Base-by-base conservation (phyloP, 2,329 filamentous ascomycete species). In the Thelonectria rubi region DNA sequence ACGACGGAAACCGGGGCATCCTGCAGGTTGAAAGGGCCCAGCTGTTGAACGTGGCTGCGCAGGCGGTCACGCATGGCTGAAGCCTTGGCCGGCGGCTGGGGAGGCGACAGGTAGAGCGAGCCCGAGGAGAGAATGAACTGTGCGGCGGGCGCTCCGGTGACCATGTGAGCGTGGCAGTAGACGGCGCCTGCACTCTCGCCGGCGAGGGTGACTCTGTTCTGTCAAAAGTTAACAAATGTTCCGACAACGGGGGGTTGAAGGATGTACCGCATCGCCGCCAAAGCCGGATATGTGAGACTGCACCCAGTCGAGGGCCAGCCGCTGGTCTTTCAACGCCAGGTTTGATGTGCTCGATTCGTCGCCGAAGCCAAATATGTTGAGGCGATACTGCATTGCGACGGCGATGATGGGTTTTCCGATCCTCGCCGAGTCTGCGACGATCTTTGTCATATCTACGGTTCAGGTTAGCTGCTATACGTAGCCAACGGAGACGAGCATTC, bases 131-230 rank as follows among this genome's bases (percentile, higher is more conserved):
- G 57, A 6, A 81, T 72, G 12, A 71, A 77, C 42, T 78, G 74
- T 32, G 73, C 73, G 0, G 78, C 71, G 0, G 75, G 73, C 1
- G 75, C 72, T 3, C 74, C 74, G 1, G 71, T 73, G 10, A 78
- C 74, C 0, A 81, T 55, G 64, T 82, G 79, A 1, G 78, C 80
- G 64, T 82, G 80, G 5, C 73, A 74, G 46, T 81, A 81, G 10
- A 81, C 74, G 2, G 76, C 80, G 1, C 80, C 80, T 1, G 80
- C 80, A 58, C 80, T 82, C 61, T 82, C 80, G 6, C 80, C 80
- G 2, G 75, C 74, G 1, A 82, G 65, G 0, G 79, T 81, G 26
- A 82, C 77, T 24, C 77, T 76, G 6, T 72, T 45, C 76, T 80
- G 34, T 4, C 21, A 5, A 51, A 1, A 9, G 18, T 30, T 30